phyloP scores from a whole-genome alignment of 805 yeast species.

The Pichia paraexigua region DNA sequence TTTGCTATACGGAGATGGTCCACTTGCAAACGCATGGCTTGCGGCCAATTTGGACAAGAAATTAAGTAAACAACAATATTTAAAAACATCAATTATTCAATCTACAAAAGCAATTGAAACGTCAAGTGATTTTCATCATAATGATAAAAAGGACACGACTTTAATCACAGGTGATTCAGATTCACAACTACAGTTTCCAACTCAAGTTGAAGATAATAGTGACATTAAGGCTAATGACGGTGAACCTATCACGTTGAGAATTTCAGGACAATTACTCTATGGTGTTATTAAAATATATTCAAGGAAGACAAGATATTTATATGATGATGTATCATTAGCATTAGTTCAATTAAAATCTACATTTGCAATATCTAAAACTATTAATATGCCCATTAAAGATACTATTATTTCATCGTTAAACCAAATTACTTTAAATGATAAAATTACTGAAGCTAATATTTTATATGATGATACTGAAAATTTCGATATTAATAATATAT shows the following conservation, averaged over 20 bases:
- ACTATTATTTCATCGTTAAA: constrained; percentile 55
- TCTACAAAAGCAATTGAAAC: constrained; percentile 60
- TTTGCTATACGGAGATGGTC: constrained; percentile 25
- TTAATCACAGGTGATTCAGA: neutral
- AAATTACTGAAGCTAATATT: constrained; percentile 70
- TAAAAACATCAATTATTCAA: constrained; percentile 61
- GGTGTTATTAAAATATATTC: constrained; percentile 87
- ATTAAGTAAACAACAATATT: constrained; percentile 60
- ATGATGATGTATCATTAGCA: constrained; percentile 79
- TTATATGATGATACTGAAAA: constrained; percentile 50
- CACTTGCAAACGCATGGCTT: constrained; percentile 84
- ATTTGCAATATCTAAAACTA: constrained; percentile 42
- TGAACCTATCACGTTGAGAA: constrained; percentile 66
- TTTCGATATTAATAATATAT: constrained; percentile 32
- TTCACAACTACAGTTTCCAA: constrained; percentile 11
- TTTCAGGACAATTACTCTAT: constrained; percentile 77
- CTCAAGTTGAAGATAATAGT: neutral
- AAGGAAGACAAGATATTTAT: constrained; percentile 70
- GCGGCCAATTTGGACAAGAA: constrained; percentile 84
- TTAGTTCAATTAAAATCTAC: constrained; percentile 62
- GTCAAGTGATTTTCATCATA: constrained; percentile 15
- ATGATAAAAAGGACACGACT: constrained; percentile 1
- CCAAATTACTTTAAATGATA: constrained; percentile 61
- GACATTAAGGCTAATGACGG: constrained; percentile 10
- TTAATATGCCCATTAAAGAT: constrained; percentile 51